Evolutionary conservation across 73 alveolate genomes (phyloP).

Genomic region (Paramecium octaurelia): DNA sequence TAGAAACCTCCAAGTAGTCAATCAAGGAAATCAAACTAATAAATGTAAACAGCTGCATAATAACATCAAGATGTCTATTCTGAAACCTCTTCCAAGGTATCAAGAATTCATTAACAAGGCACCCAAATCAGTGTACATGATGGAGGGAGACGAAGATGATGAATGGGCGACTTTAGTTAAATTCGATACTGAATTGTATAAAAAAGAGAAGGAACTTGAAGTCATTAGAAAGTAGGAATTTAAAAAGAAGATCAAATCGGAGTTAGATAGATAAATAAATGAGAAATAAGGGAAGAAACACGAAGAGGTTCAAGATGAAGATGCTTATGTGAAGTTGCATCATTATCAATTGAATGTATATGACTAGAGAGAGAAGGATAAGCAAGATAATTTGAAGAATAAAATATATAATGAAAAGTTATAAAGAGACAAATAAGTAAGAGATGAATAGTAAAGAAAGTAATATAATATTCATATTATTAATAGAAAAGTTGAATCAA

Average conservation of each 20-base stretch:
- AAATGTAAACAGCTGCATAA: neutral
- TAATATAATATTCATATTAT: neutral
- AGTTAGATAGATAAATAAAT: constrained; percentile 53
- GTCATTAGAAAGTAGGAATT: constrained; percentile 45
- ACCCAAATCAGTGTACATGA: constrained; percentile 58
- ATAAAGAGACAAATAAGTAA: constrained; percentile 60
- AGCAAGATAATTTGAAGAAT: constrained; percentile 29
- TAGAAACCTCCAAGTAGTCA: constrained; percentile 9
- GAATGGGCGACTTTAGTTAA: constrained; percentile 66
- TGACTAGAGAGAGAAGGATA: constrained; percentile 61
- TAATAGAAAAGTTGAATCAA: constrained; percentile 50
- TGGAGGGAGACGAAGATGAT: constrained; percentile 66
- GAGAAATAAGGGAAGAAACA: constrained; percentile 30
- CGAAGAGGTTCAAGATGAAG: constrained; percentile 51
- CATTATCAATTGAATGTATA: constrained; percentile 42
- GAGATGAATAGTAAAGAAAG: constrained; percentile 35
- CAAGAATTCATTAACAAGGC: constrained; percentile 10
- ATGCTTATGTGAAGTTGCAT: constrained; percentile 58
- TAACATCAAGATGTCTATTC: neutral
- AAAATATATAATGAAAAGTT: constrained; percentile 51
- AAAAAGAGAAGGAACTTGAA: constrained; percentile 55
- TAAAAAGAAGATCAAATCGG: constrained; percentile 53
- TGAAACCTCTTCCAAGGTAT: constrained; percentile 9
- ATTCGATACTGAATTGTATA: constrained; percentile 60
- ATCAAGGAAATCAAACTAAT: neutral